Conservation (phyloP, 2,329 filamentous ascomycete species). For the Penicillium sp. region DNA sequence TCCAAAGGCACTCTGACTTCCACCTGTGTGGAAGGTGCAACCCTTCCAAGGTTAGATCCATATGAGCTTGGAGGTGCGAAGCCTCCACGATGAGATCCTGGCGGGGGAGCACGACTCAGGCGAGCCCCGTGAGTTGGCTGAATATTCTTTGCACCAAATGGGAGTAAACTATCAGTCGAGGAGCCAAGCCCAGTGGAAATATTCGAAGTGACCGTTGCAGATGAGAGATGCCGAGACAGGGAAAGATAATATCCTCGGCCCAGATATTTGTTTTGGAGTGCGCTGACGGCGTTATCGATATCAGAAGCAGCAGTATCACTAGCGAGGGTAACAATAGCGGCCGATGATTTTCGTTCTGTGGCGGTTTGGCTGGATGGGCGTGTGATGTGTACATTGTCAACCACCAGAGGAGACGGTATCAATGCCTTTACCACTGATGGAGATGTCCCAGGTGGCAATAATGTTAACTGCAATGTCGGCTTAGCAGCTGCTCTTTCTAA, state of each 20-base stretch:
- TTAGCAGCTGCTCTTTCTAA: conserved; percentile 52
- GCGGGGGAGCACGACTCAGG: conserved; percentile 50
- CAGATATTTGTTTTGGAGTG: conserved; percentile 78
- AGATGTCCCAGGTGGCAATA: conserved; percentile 54
- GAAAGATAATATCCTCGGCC: conserved; percentile 81
- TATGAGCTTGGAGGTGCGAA: conserved; percentile 80
- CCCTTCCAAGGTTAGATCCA: conserved; percentile 46
- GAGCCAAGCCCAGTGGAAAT: conserved; percentile 48
- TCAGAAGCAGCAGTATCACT: conserved; percentile 79
- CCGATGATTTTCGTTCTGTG: conserved; percentile 67
- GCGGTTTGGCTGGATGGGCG: conserved; percentile 49
- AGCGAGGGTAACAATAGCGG: conserved; percentile 77
- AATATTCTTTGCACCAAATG: conserved; percentile 74
- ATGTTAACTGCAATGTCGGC: conserved; percentile 56
- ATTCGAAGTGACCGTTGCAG: conserved; percentile 62
- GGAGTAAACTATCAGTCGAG: conserved; percentile 57
- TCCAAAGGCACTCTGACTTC: conserved; percentile 74
- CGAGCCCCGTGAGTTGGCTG: conserved; percentile 48
- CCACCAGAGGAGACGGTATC: conserved; percentile 56
- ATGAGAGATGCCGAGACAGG: conserved; percentile 79
- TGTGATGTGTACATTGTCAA: conserved; percentile 73
- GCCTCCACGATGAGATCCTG: conserved; percentile 55
- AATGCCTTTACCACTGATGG: conserved; percentile 51
- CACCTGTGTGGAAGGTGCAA: conserved; percentile 60
- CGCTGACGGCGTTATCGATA: conserved; percentile 76